Evolutionary conservation across 192 early-diverging fungal species (phyloP).

Genomic region (Backusella morwellensis): DNA sequence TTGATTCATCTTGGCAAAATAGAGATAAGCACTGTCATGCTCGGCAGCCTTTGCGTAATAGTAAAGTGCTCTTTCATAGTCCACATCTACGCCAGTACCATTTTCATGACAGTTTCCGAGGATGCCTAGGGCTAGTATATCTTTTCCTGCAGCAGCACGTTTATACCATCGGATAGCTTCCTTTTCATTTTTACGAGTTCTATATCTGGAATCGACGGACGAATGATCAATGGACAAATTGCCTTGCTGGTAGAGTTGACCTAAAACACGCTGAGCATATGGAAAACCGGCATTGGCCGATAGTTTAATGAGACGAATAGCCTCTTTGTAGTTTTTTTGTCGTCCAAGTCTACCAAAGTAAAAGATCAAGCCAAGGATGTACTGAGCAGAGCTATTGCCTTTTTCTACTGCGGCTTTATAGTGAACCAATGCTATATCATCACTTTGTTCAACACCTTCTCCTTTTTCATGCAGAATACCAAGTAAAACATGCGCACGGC

Average conservation of each 20-base stretch:
- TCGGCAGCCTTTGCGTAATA: slow-evolving; percentile 36
- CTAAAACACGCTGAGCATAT: slow-evolving; percentile 28
- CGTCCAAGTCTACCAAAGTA: slow-evolving; percentile 23
- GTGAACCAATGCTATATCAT: slow-evolving; percentile 23
- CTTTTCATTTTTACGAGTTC: slow-evolving; percentile 22
- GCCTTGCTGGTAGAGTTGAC: slow-evolving; percentile 32
- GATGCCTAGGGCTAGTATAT: slow-evolving; percentile 22
- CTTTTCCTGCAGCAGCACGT: slow-evolving; percentile 37
- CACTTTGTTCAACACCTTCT: slow-evolving; percentile 20
- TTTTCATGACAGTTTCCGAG: slow-evolving; percentile 38
- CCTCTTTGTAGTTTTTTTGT: slow-evolving; percentile 21
- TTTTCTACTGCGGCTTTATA: slow-evolving; percentile 32
- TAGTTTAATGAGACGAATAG: slow-evolving; percentile 12
- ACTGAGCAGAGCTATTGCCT: slow-evolving; percentile 30
- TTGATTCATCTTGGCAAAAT: slow-evolving; percentile 22
- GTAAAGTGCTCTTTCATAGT: slow-evolving; percentile 23
- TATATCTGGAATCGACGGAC: background rate
- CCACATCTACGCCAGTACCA: slow-evolving; percentile 32
- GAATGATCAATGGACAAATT: background rate
- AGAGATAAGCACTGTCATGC: slow-evolving; percentile 9
- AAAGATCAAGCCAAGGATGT: slow-evolving; percentile 32
- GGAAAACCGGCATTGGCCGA: slow-evolving; percentile 28
- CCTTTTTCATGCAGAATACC: slow-evolving; percentile 35
- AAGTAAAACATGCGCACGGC: slow-evolving; percentile 30
- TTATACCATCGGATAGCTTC: slow-evolving; percentile 36